Evolutionary conservation across 495 filamentous ascomycete genomes (phyloP), one percentile per base, ranked within the genome.

Genomic region (Aspergillus heteromorphus): DNA sequence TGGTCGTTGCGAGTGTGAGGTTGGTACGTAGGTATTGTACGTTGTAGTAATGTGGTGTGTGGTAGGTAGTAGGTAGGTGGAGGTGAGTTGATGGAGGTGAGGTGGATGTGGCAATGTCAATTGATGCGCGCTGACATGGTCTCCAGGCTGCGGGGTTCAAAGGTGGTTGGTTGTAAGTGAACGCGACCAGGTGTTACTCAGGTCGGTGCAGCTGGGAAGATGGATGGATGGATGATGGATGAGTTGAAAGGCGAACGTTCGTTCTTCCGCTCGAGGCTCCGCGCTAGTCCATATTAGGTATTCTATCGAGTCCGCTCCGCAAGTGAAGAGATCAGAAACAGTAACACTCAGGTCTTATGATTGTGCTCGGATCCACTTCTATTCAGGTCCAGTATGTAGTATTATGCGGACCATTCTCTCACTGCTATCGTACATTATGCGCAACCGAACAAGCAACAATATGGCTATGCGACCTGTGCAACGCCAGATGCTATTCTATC

Each of bases 11-110:
- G n/a, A n/a, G n/a, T n/a, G n/a, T n/a, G n/a, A n/a, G n/a, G n/a
- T n/a, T n/a, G n/a, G n/a, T n/a, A n/a, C n/a, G n/a, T n/a, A n/a
- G 18, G 19, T 6, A 16, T 34, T 27, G 10, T 21, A 11, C 20
- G 53, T 49, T 48, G 41, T 31, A 16, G 36, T 21, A 34, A 31
- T 31, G 34, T 18, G 43, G n/a, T 45, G 53, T 27, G 61, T 49
- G 51, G 36, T 49, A 19, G 40, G 27, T 45, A 21, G 42, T 45
- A 25, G 42, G 19, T 45, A 45, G 42, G 19, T 2, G 42, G 5
- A 13, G 11, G 34, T n/a, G 31, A 10, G 31, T 34, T 34, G 34
- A 13, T 38, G 11, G 11, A 38, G 34, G 34, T n/a, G 34, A 27
- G 23, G 23, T 27, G 23, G 23, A 7, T 27, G 23, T 27, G 23